Percentiles rank a stretch among this genome's conserved stretches.
Evolutionary conservation across 192 early-diverging fungal genomes (phyloP).

Genomic region (Coemansia sp.): DNA sequence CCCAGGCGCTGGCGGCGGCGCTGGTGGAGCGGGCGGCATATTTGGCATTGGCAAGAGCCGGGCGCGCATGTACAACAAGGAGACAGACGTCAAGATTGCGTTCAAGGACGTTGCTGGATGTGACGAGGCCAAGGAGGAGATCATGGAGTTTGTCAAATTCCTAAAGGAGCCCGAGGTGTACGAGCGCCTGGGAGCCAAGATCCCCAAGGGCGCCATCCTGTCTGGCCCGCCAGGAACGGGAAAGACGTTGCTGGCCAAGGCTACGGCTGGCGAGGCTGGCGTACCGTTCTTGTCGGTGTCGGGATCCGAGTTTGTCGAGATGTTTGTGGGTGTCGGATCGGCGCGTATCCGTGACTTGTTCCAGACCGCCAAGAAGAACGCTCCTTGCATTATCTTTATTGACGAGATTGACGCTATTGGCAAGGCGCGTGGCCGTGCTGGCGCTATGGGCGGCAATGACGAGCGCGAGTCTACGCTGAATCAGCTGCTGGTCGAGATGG

Average conservation of each 20-base stretch:
- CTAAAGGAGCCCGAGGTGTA: conserved; percentile 91
- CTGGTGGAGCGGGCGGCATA: conserved; percentile 74
- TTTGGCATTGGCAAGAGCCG: conserved; percentile 97
- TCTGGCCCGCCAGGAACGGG: conserved; percentile 94
- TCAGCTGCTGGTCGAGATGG: conserved; percentile 99
- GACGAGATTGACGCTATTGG: conserved; percentile 99
- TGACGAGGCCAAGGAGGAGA: conserved; percentile 99
- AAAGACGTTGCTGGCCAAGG: conserved; percentile 99
- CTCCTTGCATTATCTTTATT: conserved; percentile 99
- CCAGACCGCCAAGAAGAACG: conserved; percentile 94
- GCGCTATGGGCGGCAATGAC: conserved; percentile 92
- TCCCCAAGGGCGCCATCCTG: conserved; percentile 97
- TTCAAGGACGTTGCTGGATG: conserved; percentile 99
- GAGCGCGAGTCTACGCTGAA: conserved; percentile 98
- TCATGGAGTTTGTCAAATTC: conserved; percentile 99
- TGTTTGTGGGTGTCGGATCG: conserved; percentile 99
- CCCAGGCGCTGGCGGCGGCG: conserved; percentile 64
- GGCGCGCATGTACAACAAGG: conserved; percentile 97
- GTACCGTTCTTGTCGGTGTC: conserved; percentile 98
- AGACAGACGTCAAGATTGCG: conserved; percentile 89
- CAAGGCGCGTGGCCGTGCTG: conserved; percentile 90
- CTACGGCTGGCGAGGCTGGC: conserved; percentile 98
- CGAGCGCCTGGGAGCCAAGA: conserved; percentile 95
- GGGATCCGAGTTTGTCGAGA: conserved; percentile 99
- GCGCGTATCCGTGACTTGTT: conserved; percentile 94